A percentile compares a stretch with the other conserved stretches of the same genome.
Conservation (phyloP, 352 stramenopile species). For the Phytopythium montanum region DNA sequence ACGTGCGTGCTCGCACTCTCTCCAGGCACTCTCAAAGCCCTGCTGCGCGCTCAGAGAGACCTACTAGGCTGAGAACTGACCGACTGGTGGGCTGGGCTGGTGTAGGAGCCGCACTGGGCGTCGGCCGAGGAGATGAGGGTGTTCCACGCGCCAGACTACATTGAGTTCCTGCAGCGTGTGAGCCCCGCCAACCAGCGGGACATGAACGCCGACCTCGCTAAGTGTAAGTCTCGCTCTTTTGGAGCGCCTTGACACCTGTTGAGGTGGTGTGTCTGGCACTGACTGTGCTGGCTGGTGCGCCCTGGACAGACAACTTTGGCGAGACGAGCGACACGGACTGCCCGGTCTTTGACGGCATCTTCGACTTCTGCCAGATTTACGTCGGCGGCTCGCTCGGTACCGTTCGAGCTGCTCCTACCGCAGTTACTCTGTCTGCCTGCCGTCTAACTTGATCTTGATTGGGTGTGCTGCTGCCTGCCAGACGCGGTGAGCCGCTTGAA, state of each 20-base stretch:
- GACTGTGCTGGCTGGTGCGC: constrained; percentile 4
- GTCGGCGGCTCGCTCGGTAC: constrained; percentile 91
- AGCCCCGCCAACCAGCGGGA: constrained; percentile 94
- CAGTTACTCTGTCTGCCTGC: neutral
- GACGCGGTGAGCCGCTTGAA: constrained; percentile 97
- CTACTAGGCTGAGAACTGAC: neutral
- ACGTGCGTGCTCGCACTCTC: constrained; percentile 60
- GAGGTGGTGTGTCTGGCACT: neutral
- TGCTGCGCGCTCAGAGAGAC: too few species aligned
- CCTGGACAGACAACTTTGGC: constrained; percentile 90
- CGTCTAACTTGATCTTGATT: neutral
- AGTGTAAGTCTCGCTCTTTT: constrained; percentile 38
- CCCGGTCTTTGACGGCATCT: constrained; percentile 98
- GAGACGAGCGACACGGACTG: constrained; percentile 93
- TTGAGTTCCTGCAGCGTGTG: constrained; percentile 96
- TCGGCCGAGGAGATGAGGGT: constrained; percentile 92
- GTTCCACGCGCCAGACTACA: constrained; percentile 98
- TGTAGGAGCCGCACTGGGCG: constrained; percentile 75
- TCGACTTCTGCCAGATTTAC: constrained; percentile 98
- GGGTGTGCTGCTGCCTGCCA: constrained; percentile 14
- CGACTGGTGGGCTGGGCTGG: neutral
- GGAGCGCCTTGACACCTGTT: neutral
- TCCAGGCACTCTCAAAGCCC: too few species aligned
- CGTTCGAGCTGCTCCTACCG: neutral
- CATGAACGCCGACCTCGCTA: constrained; percentile 60